Evolutionary conservation across 176 grass and related monocot genomes (phyloP), one percentile per base, ranked within the genome.

Genomic region (Zoysia japonica): DNA sequence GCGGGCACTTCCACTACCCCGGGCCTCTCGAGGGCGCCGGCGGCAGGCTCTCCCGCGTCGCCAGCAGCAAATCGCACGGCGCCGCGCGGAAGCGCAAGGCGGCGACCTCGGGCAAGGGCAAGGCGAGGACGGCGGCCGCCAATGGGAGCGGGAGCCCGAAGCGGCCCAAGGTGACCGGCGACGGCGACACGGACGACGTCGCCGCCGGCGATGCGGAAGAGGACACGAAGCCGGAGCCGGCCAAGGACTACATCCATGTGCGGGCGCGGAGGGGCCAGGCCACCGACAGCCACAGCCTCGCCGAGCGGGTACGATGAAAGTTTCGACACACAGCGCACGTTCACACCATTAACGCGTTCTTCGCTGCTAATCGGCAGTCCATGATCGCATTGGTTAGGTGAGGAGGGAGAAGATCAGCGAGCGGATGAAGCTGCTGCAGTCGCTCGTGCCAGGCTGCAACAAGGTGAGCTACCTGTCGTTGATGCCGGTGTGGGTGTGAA

Each of bases 381-480:
- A 54, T 47, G 51, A 28, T 61, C 57, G 1, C 19, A 28, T 28
- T 35, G 6, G 74, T 63, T 68, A 93, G 91, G 88, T 88, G 65
- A 76, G 91, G 83, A 83, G 91, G 83, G 91, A 93, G 79, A 90
- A 82, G 78, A 93, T 93, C n/a, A 88, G 91, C 38, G 85, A 93
- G 75, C 87, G 75, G 91, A 93, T 93, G 91, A 93, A 90, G 71
- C 45, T 90, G 38, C 82, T 93, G 59, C 88, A 90, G 80, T 89
- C 86, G 40, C 79, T 93, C 6, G 91, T 93, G 44, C 91, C 91
- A 16, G 88, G 82, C 48, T 90, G 91, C 85, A 93, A 83, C 38
- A 93, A 93, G 85, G 91, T 93, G 5, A 7, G 28, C 28, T 28
- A 28, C 28, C 28, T 28, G 28, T 28, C 28, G 9, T n/a, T 47